Evolutionary conservation across 345 rosid species (phyloP), one percentile per base, ranked within the genome.

Genomic region (Sapria himalayana): DNA sequence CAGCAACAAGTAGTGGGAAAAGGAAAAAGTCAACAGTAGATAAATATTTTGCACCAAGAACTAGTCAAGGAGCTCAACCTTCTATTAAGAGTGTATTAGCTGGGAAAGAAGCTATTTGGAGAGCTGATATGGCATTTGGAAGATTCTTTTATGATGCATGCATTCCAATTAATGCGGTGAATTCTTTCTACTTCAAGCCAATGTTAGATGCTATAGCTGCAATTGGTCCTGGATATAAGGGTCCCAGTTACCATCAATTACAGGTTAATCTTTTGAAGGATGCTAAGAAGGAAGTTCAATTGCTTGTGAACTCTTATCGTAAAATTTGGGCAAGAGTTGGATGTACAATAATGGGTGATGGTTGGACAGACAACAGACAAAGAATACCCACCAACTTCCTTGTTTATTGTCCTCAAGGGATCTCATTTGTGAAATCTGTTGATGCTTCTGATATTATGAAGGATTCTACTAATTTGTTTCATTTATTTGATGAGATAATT

Each of bases 321-420:
- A n/a, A n/a, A n/a, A n/a, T n/a, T n/a, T 72, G 78, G 74, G 70
- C 46, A 49, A 72, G 56, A 57, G 56, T 64, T 15, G 74, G 74
- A 7, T 72, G 78, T 40, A 52, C 69, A 5, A 40, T 72, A 29
- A 39, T 64, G 52, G 66, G 58, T 59, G 71, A 72, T 51, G 59
- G 57, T 51, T 59, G 69, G 69, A 54, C 56, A 13, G 50, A 50
- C 47, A 51, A 45, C 15, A 54, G 38, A 24, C 42, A 53, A 27
- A 50, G 46, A 21, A 51, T 69, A 9, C 22, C 68, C 20, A 25
- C 65, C 9, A 58, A 52, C 14, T 56, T 67, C 55, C 61, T 67
- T n/a, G 64, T 37, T 41, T 50, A 62, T n/a, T 71, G 54, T 29
- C 73, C 61, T 1, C 66, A 67, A 49, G 74, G 74, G 27, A 52